Base-by-base conservation (phyloP, 257 asterid species). In the Marsdenia floribunda region DNA sequence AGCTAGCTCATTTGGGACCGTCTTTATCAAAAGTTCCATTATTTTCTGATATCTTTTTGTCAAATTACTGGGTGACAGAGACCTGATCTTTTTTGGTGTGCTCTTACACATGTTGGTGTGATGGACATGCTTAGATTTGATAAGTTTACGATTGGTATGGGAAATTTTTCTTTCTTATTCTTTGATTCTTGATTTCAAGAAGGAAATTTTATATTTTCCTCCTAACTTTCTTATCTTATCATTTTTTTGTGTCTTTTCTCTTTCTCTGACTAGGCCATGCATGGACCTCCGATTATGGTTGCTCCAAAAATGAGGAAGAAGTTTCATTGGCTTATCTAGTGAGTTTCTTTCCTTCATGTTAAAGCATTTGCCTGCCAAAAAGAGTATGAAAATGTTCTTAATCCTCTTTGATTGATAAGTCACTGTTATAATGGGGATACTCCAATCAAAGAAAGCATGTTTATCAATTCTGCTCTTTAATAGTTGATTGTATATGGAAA, bases 81-180 rank as follows among this genome's bases (percentile, higher is more conserved):
- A 81, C 98, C 99, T 76, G 98, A 92, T 89, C 94, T 95, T 26
- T 95, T 88, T 76, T 96, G 98, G 10, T 95, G 99, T 79, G 99
- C 97, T 73, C 93, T 92, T 70, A 96, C 97, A 77, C 99, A 95
- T 85, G 98, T 90, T 85, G 99, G 98, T 74, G 99, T 95, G 24
- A 95, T 90, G 98, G 98, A 95, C 85, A 92, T 95, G 99, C 91
- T 95, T 55, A 91, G 99, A 75, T 95, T 95, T 80, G 98, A 95
- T 88, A 92, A 89, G 83, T 95, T 95, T 73, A 95, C 99, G 38
- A 95, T 95, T 63, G 99, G 99, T 94, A 71, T 70, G 82, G 90
- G 52, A 9, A 21, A 53, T 10, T 18, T 18, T 15, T 70, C 6
- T 50, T 72, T 60, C 67, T 40, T 3, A 14, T 5, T 19, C 50